Evolutionary conservation across 805 yeast genomes (phyloP), one percentile per base, ranked within the genome.

Genomic region (Metschnikowia cerradonensis): DNA sequence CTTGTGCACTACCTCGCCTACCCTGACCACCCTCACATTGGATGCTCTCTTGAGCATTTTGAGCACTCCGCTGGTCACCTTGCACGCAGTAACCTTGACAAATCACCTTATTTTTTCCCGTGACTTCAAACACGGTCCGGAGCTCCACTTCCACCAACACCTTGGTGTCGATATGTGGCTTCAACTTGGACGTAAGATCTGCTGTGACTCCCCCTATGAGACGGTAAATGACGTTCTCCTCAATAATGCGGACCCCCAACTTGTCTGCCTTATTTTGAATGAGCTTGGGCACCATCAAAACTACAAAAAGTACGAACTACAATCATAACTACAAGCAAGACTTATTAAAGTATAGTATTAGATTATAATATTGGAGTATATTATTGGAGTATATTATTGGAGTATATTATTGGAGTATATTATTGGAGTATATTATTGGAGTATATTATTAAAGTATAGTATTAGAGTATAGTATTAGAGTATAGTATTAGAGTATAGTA

Each of bases 41-140:
- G 84, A 70, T n/a, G 80, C 73, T 58, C 87, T 76, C 56, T 80
- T 79, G 43, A 17, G 17, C 17, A 17, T 1, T 1, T 17, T 17
- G 1, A 92, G 68, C 3, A 70, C 65, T 20, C 99, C 99, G 45
- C 78, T 79, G 14, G 68, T 62, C 13, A 94, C 90, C 64, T 85
- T 84, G 62, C 95, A 88, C 6, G 99, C 99, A 0, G 98, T 98
- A 62, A 94, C 80, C 56, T 76, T 79, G 50, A 80, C 67, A n/a
- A 22, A 73, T 76, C 46, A 73, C 73, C 62, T 80, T 82, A n/a
- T n/a, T 66, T 58, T 84, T 81, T 1, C 78, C 72, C 2, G 86
- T 77, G 54, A 90, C 85, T 26, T 78, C 78, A 66, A 94, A 91
- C 1, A 88, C 74, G 49, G 83, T 87, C 56, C 83, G 83, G 40